Base-by-base conservation (phyloP, 2,329 filamentous ascomycete genomes). In the Colletotrichum chrysophilum region DNA sequence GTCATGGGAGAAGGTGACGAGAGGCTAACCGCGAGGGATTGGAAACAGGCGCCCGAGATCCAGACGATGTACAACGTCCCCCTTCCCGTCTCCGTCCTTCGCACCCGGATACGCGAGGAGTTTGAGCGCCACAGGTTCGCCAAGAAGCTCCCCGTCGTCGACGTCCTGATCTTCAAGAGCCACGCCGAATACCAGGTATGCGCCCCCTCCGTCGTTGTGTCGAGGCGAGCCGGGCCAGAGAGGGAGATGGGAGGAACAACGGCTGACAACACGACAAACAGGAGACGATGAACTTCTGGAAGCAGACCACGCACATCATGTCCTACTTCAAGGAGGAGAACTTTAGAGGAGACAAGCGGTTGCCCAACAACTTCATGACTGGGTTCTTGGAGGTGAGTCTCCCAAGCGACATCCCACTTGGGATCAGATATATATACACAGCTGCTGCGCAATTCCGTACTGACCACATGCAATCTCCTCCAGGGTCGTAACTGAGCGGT, bases 281-380 rank as follows among this genome's bases (percentile, higher is more conserved):
- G 96, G 97, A 99, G 90, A 99, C 95, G 70, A 92, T 99, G 90
- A 99, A 99, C 89, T 99, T 94, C 90, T 99, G 97, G 97, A 98
- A 98, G 88, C 97, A 99, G 87, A 90, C 96, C 77, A 94, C 94
- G 78, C 97, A 99, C 85, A 91, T 99, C 80, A 95, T 99, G 91
- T 96, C 97, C 81, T 99, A 98, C 87, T 99, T 98, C 91, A 93
- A 96, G 84, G 91, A 93, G 81, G 96, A 98, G 86, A 91, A 90
- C 85, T 91, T 91, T 84, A 87, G 95, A 92, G 89, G 95, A 92
- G 85, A 94, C 89, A 85, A 95, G 80, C 92, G 92, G 84, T 87
- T 98, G 86, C 96, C 96, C 52, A 92, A 92, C 81, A 97, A 92
- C 88, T 99, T 99, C 88, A 97, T 99, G 88, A 91, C 93, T 80